Percentiles rank a stretch among this genome's conserved stretches.
Evolutionary conservation across 176 grass and related monocot species (phyloP).

Genomic region (Poa pratensis): DNA sequence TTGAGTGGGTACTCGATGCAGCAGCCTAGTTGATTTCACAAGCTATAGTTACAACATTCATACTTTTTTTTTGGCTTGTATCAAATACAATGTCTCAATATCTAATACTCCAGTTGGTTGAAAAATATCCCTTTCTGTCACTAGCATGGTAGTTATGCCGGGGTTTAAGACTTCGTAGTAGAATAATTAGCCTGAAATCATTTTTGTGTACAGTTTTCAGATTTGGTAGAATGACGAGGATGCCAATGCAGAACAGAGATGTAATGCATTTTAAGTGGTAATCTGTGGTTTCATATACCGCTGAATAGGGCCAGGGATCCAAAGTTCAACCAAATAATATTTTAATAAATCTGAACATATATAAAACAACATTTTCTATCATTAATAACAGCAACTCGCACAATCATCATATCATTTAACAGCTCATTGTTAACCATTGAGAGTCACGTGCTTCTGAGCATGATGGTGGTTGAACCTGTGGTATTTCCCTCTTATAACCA

Average conservation of each 20-base stretch:
- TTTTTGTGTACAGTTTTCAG: background rate
- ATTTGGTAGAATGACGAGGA: background rate
- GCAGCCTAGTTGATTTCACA: background rate
- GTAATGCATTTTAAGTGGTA: background rate
- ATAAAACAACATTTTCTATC: background rate
- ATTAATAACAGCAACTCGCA: background rate
- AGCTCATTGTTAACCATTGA: background rate
- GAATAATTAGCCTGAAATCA: background rate
- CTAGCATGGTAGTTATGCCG: background rate
- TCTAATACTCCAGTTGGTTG: background rate
- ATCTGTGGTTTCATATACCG: too few species aligned
- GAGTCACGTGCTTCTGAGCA: background rate
- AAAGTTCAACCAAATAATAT: background rate
- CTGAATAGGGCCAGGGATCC: background rate
- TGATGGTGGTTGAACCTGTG: background rate
- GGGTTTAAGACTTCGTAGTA: background rate
- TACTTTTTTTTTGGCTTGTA: background rate
- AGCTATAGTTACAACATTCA: background rate
- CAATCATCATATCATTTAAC: background rate
- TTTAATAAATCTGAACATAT: background rate
- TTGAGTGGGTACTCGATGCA: constrained; percentile 4
- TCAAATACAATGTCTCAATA: background rate
- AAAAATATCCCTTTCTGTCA: background rate
- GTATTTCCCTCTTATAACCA: background rate
- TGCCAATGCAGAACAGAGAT: background rate